These are phyloP conservation scores for Exsudoporus frostii DNA, from an alignment of 768 basidiomycete species.

Conservation along the genomic window DNA sequence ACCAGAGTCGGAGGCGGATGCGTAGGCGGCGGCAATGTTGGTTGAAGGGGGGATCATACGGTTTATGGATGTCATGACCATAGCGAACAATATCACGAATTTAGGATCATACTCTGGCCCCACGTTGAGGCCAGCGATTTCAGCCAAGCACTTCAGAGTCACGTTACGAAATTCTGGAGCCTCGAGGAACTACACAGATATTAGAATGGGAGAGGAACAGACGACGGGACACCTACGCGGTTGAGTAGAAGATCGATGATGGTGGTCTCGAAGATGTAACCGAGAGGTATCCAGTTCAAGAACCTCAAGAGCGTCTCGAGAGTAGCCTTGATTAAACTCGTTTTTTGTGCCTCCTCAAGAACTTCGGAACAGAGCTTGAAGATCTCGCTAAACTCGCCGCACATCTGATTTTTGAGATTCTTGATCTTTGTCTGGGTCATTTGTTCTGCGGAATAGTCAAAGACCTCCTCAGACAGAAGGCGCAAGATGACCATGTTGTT, in stretches of 20 bases:
- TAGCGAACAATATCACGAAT: slow-evolving; percentile 95
- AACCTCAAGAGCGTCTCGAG: slow-evolving; percentile 93
- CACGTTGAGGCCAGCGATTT: slow-evolving; percentile 92
- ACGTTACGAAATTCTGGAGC: slow-evolving; percentile 96
- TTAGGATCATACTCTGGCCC: slow-evolving; percentile 97
- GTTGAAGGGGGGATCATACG: slow-evolving; percentile 96
- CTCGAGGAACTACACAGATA: slow-evolving; percentile 77
- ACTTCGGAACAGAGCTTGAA: slow-evolving; percentile 98
- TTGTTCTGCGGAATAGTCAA: slow-evolving; percentile 97
- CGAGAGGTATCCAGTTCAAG: slow-evolving; percentile 98
- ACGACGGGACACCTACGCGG: slow-evolving; percentile 57
- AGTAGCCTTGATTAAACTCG: slow-evolving; percentile 90
- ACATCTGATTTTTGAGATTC: slow-evolving; percentile 97
- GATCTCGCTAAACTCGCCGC: slow-evolving; percentile 94
- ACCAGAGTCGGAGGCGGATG: slow-evolving; percentile 83
- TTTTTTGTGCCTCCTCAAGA: slow-evolving; percentile 94
- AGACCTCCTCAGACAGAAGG: slow-evolving; percentile 97
- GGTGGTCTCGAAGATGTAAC: slow-evolving; percentile 97
- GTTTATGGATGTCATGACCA: slow-evolving; percentile 97
- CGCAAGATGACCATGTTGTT: slow-evolving; percentile 99
- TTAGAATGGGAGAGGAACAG: slow-evolving; percentile 11
- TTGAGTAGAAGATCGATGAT: slow-evolving; percentile 92
- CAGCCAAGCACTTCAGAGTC: slow-evolving; percentile 93
- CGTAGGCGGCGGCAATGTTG: slow-evolving; percentile 90
- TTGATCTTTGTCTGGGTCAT: slow-evolving; percentile 99